Percentiles rank a stretch among this genome's conserved stretches.
Conservation (phyloP, 257 asterid species). For the Lantana camara region DNA sequence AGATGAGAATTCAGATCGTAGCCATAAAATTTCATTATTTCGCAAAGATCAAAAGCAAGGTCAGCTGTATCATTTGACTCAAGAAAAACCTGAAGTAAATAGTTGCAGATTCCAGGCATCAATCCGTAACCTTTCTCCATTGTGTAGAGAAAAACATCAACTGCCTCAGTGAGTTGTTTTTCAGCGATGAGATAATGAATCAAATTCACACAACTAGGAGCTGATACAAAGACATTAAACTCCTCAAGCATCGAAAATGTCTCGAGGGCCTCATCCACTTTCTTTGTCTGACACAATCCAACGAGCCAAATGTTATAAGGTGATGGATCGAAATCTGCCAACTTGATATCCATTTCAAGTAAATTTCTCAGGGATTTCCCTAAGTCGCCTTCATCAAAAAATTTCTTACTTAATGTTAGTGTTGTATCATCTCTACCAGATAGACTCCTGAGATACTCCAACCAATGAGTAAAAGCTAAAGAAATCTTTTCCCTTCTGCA, state of each 20-base stretch:
- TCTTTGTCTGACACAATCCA: slow-evolving; percentile 64
- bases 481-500: slow-evolving; percentile 57
- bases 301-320: slow-evolving; percentile 71
- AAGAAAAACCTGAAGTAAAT: slow-evolving; percentile 57
- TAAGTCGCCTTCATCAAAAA: slow-evolving; percentile 50
- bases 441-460: slow-evolving; percentile 52
- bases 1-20: slow-evolving; percentile 57
- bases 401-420: slow-evolving; percentile 38
- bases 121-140: slow-evolving; percentile 54
- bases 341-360: slow-evolving; percentile 57
- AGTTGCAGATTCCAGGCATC: slow-evolving; percentile 58
- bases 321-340: slow-evolving; percentile 55
- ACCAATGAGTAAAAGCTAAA: slow-evolving; percentile 63
- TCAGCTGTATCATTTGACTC: slow-evolving; percentile 43
- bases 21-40: slow-evolving; percentile 66
- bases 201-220: slow-evolving; percentile 72
- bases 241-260: slow-evolving; percentile 59
- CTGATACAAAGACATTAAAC: slow-evolving; percentile 52
- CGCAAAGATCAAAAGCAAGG: slow-evolving; percentile 57
- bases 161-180: slow-evolving; percentile 53
- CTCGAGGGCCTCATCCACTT: slow-evolving; percentile 56
- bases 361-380: slow-evolving; percentile 56
- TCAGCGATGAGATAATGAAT: slow-evolving; percentile 51
- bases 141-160: slow-evolving; percentile 58
- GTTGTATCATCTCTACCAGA: slow-evolving; percentile 43